A percentile compares a stretch with the other conserved stretches of the same genome.
These are phyloP conservation scores for Rhododendron kiyosumense DNA, from an alignment of 148 eudicot species.

Conservation along the genomic window DNA sequence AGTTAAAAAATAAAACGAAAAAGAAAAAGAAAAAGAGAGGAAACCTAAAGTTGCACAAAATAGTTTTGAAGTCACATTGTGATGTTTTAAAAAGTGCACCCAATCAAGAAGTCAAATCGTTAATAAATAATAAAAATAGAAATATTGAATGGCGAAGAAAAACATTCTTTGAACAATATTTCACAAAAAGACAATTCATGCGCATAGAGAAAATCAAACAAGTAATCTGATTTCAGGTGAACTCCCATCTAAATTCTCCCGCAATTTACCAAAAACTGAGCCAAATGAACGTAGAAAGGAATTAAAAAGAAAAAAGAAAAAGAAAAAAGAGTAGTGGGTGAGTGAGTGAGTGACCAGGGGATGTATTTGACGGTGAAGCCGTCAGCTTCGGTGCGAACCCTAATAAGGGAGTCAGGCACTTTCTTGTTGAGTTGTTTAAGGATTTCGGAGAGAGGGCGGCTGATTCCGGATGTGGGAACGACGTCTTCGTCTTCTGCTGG, in stretches of 20 bases:
- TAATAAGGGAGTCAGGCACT: conserved; percentile 64
- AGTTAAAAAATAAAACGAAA: neutral
- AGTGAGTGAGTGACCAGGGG: conserved; percentile 54
- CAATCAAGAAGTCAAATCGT: neutral
- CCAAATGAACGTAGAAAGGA: neutral
- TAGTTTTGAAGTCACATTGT: neutral
- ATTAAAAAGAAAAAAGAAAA: neutral
- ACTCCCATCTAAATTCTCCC: neutral
- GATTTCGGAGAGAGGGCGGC: conserved; percentile 62
- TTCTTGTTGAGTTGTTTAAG: conserved; percentile 73
- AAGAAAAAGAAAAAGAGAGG: neutral
- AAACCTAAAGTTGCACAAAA: neutral
- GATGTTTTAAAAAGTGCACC: neutral
- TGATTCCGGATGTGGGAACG: conserved; percentile 58
- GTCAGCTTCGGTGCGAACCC: conserved; percentile 39
- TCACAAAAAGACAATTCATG: neutral
- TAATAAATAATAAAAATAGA: neutral
- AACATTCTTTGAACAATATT: neutral
- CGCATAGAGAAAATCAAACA: neutral
- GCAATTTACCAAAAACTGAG: neutral
- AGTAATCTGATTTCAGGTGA: neutral
- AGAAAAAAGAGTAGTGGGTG: neutral
- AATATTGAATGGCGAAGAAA: neutral
- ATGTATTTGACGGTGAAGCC: conserved; percentile 65
- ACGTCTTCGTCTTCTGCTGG: conserved; percentile 4